Evolutionary conservation across 306 rosid genomes (phyloP).

Genomic region (Hippophae rhamnoides): DNA sequence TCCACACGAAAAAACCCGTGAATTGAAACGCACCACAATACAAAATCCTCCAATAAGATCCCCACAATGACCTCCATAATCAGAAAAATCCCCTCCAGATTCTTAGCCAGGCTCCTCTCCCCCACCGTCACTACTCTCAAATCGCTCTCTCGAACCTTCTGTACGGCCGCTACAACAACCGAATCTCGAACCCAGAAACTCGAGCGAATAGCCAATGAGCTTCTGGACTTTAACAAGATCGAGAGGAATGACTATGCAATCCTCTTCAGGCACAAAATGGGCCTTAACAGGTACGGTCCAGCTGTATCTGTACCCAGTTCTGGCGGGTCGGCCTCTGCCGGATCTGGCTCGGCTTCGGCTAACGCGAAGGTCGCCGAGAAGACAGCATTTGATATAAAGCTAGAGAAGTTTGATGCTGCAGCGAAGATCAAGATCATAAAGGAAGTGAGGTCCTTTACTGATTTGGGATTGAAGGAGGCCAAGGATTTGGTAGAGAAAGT

Average conservation of each 20-base stretch:
- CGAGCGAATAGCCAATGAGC: slow-evolving; percentile 36
- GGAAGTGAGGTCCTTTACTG: slow-evolving; percentile 38
- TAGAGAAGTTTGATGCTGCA: slow-evolving; percentile 36
- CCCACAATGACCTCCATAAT: slow-evolving; percentile 11
- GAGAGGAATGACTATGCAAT: slow-evolving; percentile 35
- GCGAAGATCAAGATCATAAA: slow-evolving; percentile 45
- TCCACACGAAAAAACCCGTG: too few species aligned
- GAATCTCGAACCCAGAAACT: slow-evolving; percentile 28
- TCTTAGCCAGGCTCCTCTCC: slow-evolving; percentile 14
- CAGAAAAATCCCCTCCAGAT: slow-evolving; percentile 20
- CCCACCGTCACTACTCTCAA: slow-evolving; percentile 2
- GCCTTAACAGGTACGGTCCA: slow-evolving; percentile 35
- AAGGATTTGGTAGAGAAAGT: slow-evolving; percentile 45
- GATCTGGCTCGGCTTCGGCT: slow-evolving; percentile 20
- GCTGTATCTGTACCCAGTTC: slow-evolving; percentile 23
- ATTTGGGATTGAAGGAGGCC: slow-evolving; percentile 37
- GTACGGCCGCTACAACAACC: slow-evolving; percentile 17
- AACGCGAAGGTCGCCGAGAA: slow-evolving; percentile 31
- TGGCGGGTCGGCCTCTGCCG: slow-evolving; percentile 16
- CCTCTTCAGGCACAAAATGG: slow-evolving; percentile 39
- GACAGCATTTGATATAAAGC: slow-evolving; percentile 32
- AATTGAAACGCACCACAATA: too few species aligned
- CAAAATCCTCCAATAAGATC: not conserved
- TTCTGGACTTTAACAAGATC: slow-evolving; percentile 29
- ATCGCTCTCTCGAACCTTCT: slow-evolving; percentile 14